A percentile compares a stretch with the other conserved stretches of the same genome.
These are phyloP conservation scores for Trichoderma asperelloides DNA, from an alignment of 495 filamentous ascomycete genomes.

Conservation along the genomic window DNA sequence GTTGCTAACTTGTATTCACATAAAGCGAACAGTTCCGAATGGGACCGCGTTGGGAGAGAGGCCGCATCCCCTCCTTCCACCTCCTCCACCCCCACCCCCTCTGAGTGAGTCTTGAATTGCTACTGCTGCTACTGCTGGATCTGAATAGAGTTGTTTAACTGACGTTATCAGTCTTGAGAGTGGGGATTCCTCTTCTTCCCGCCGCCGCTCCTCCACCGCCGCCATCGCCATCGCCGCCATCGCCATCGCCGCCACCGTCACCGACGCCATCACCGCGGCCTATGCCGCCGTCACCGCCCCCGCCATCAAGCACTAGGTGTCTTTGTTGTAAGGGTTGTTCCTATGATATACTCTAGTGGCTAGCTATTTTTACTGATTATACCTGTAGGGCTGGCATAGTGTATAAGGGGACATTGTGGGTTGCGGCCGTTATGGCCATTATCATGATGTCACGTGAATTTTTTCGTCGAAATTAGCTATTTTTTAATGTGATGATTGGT, in stretches of 20 bases:
- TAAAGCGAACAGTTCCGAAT: background rate
- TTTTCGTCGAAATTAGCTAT: background rate
- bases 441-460: slow-evolving; percentile 1
- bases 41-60: background rate
- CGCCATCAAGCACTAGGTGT: slow-evolving; percentile 3
- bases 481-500: too few species aligned
- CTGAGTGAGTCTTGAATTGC: slow-evolving; percentile 3
- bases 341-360: background rate
- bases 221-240: background rate
- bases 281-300: slow-evolving; percentile 1
- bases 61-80: background rate
- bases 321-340: slow-evolving; percentile 2
- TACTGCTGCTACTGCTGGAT: slow-evolving; percentile 6
- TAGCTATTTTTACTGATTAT: slow-evolving; percentile 2
- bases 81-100: background rate
- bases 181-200: slow-evolving; percentile 1
- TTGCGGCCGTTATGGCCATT: background rate
- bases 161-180: slow-evolving; percentile 4
- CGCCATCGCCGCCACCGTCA: background rate
- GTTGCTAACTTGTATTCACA: slow-evolving; percentile 4
- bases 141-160: slow-evolving; percentile 1
- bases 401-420: slow-evolving; percentile 11
- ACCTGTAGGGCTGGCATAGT: slow-evolving; percentile 1
- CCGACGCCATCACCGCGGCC: slow-evolving; percentile 3
- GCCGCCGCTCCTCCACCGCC: slow-evolving; percentile 1